Evolutionary conservation across 352 stramenopile genomes (phyloP), one percentile per base, ranked within the genome.

Genomic region (Phytopythium cucurbitacearum): DNA sequence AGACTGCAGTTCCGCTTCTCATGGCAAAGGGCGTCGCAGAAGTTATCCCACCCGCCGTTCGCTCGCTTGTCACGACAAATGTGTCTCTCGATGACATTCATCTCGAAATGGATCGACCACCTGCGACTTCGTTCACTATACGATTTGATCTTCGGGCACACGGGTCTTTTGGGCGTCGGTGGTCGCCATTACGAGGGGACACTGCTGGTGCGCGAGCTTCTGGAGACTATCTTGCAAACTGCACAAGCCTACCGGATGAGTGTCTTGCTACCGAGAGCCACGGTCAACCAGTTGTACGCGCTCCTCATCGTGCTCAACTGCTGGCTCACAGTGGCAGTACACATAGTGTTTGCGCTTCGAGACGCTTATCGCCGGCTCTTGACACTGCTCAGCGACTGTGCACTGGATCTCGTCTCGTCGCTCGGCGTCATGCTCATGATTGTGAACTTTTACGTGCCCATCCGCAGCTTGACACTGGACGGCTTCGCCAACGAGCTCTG

Each of bases 321-420:
- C 41, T 71, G 59, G 63, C 60, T 34, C 2, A 80, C 67, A 41
- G 57, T 55, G 11, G 8, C 68, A 7, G 58, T 73, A 0, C 69
- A 71, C 12, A 48, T 60, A 5, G 21, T 28, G 21, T 28, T 28
- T 28, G 21, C 21, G 21, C 21, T 28, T 28, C 21, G 21, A 28
- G 21, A 28, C 21, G 21, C 21, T 28, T 28, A 28, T 28, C 21
- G 21, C 21, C 21, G 21, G 21, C 21, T 28, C 21, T 28, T 2
- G 21, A 28, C 21, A 2, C 21, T 28, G 21, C 21, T 28, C 2
- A 28, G 21, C 21, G 21, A 28, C 47, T 70, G 65, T 10, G 36
- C 69, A 12, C 59, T 85, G 1, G 68, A 81, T 44, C 56, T 81
- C 10, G 48, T 76, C 10, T 63, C 63, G 8, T 78, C 68, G 4